Base-by-base conservation (phyloP, 148 eudicot species). In the Cornus kousa region DNA sequence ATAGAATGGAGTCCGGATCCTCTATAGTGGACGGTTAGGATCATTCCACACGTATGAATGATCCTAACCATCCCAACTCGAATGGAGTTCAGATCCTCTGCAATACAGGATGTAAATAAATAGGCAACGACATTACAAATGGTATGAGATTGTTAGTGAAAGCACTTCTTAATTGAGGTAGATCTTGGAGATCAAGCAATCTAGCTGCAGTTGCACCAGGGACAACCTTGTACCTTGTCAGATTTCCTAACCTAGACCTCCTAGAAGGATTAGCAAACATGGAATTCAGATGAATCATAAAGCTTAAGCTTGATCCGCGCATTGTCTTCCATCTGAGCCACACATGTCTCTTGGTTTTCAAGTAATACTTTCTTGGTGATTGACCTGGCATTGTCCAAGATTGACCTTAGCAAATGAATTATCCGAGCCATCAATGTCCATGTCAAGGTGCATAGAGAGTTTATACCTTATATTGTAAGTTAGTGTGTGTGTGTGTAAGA, bases 201-300 rank as follows among this genome's bases (percentile, higher is more conserved):
- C 83, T 83, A 68, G 86, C 86, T 10, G 86, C 86, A 37, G 62
- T 83, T 6, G 75, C 86, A 43, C 74, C 74, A 9, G 86, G 86
- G 35, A 83, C 86, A 23, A 83, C 31, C 71, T 83, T 83, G 71
- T 83, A 83, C 31, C 82, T 82, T 0, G 71, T 74, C 4, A 80
- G 80, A 74, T 83, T 83, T 14, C 86, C 86, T 77, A 83, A 81
- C 67, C 74, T 83, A 5, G 83, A 67, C 59, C 22, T 50, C 66
- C 79, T 68, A 23, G 76, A 72, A 33, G 86, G 86, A 71, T 83
- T 83, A 66, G 80, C 22, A 0, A 83, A 60, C 28, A 55, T 83
- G 86, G 68, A 72, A 83, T 59, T 83, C 86, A 33, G 80, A 83
- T 4, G 86, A 83, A 66, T 83, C 81, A 67, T 80, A 80, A 23